These are phyloP conservation scores for Calamus simplicifolius DNA, from an alignment of 176 grass and related monocot species.

Conservation along the genomic window DNA sequence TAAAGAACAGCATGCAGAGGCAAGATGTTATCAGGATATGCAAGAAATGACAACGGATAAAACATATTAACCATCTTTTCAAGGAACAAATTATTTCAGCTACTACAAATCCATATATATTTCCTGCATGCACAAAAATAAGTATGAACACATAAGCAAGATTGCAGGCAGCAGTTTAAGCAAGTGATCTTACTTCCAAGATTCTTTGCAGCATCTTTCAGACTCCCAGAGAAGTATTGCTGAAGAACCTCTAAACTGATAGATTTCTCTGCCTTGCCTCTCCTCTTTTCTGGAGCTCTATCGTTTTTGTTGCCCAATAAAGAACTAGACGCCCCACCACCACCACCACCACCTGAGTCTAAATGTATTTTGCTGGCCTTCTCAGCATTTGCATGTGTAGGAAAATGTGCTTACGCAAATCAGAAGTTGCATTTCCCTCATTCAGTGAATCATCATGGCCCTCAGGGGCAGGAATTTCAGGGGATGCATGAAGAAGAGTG, in stretches of 20 bases:
- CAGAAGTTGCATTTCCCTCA: not conserved
- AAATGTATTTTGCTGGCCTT: conserved; percentile 3
- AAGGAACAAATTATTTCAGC: not conserved
- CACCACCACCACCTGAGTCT: not conserved
- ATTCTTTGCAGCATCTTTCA: conserved; percentile 23
- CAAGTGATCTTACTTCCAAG: conserved; percentile 19
- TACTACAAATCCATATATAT: not conserved
- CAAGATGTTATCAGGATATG: not conserved
- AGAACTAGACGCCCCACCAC: too few relatives aligned
- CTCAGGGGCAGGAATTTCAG: not conserved
- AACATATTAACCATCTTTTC: too few relatives aligned
- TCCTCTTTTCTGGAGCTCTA: conserved; percentile 13
- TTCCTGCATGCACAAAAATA: not conserved
- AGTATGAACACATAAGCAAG: not conserved
- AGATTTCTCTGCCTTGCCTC: conserved; percentile 21
- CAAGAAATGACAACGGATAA: not conserved
- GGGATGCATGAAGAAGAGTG: not conserved
- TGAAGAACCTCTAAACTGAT: conserved; percentile 27
- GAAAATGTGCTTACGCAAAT: conserved; percentile 1
- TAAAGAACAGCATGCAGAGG: too few relatives aligned
- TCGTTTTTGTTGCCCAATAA: not conserved
- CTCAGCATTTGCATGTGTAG: not conserved
- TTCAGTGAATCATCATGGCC: conserved; percentile 6
- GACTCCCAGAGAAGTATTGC: conserved; percentile 23
- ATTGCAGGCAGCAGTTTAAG: not conserved